phyloP scores from a whole-genome alignment of 2,329 filamentous ascomycete species.

The Myriangium duriaei region DNA sequence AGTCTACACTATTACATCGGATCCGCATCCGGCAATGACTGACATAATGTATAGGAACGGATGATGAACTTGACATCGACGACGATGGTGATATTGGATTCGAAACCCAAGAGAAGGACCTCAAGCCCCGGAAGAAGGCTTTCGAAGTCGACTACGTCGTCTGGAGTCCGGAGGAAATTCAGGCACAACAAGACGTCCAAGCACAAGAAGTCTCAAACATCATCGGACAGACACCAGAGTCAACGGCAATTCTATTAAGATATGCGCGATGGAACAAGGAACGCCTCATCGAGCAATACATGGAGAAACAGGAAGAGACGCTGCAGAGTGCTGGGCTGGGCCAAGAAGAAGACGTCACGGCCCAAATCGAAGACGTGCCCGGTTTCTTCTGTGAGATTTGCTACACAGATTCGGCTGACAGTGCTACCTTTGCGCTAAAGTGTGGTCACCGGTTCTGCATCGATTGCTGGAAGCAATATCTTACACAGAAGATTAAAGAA shows the following conservation, averaged over 20 bases:
- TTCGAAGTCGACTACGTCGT: constrained; percentile 82
- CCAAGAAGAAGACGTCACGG: constrained; percentile 46
- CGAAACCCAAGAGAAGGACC: constrained; percentile 53
- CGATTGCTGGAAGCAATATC: constrained; percentile 82
- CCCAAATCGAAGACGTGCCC: constrained; percentile 56
- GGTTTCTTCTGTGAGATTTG: constrained; percentile 92
- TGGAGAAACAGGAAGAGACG: constrained; percentile 72
- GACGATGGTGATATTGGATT: constrained; percentile 50
- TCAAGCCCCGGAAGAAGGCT: constrained; percentile 58
- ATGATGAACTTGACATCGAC: constrained; percentile 38
- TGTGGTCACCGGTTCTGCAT: constrained; percentile 91
- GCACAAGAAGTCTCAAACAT: constrained; percentile 86
- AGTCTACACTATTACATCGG: too few species aligned
- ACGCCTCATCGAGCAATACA: constrained; percentile 84
- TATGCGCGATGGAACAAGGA: constrained; percentile 96
- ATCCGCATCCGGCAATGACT: too few species aligned
- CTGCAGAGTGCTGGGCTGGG: constrained; percentile 76
- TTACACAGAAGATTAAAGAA: constrained; percentile 83
- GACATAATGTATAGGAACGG: too few species aligned
- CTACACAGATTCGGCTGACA: constrained; percentile 68
- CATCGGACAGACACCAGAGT: constrained; percentile 76
- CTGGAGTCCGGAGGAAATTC: constrained; percentile 66
- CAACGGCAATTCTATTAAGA: constrained; percentile 78
- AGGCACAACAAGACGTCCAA: constrained; percentile 72
- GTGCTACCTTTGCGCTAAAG: constrained; percentile 84